Conservation (phyloP, 2,329 filamentous ascomycete species). For the Aspergillus vadensis region DNA sequence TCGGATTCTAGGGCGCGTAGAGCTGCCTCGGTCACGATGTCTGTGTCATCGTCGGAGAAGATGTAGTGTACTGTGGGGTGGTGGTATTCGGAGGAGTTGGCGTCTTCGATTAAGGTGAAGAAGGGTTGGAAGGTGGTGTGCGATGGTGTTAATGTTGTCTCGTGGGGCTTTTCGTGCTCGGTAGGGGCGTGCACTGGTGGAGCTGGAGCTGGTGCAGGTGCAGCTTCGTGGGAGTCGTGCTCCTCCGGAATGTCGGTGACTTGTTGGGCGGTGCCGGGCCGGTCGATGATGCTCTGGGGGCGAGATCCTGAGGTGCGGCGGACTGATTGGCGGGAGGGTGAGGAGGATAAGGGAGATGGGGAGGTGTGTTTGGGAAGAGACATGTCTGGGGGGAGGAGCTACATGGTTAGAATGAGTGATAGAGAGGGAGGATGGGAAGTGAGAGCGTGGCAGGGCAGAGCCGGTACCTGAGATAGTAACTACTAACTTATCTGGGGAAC, state of each 20-base stretch:
- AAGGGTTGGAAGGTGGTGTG: constrained; percentile 67
- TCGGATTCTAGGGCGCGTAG: constrained; percentile 57
- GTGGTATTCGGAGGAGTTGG: constrained; percentile 69
- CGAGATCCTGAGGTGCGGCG: constrained; percentile 21
- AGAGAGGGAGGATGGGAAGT: neutral
- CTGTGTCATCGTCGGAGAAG: constrained; percentile 87
- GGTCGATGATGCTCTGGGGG: constrained; percentile 27
- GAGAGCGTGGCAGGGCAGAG: neutral
- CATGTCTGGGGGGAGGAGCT: constrained; percentile 34
- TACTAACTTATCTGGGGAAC: neutral
- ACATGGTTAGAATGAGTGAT: constrained; percentile 30
- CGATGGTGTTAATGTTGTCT: constrained; percentile 5
- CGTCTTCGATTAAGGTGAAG: constrained; percentile 82
- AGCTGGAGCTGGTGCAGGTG: neutral
- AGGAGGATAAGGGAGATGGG: constrained; percentile 28
- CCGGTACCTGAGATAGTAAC: neutral
- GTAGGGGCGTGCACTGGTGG: neutral
- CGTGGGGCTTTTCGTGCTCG: constrained; percentile 22
- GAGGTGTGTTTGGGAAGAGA: constrained; percentile 35
- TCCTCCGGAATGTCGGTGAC: constrained; percentile 12
- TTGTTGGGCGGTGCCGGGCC: constrained; percentile 18
- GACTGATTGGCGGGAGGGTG: constrained; percentile 32
- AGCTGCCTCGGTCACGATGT: constrained; percentile 69
- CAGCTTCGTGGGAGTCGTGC: constrained; percentile 15
- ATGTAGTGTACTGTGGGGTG: constrained; percentile 90